Evolutionary conservation across 2,329 filamentous ascomycete species (phyloP), one percentile per base, ranked within the genome.

Genomic region (Sclerotinia glacialis): DNA sequence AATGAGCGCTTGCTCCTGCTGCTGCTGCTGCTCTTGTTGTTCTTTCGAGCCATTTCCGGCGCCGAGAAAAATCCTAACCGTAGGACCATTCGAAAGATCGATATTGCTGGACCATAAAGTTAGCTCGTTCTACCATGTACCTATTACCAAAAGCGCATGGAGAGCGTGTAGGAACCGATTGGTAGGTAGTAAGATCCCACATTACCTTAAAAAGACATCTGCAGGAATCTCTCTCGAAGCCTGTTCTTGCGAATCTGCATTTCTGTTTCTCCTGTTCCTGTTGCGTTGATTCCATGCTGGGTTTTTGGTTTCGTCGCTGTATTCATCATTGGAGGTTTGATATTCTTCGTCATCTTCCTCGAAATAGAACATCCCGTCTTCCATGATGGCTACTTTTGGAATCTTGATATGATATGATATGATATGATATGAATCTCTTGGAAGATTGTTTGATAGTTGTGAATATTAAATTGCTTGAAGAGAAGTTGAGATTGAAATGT

Each of bases 41-140:
- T 53, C 14, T 47, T 23, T 28, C 3, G 23, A 44, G 31, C 21
- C n/a, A 23, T 18, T 31, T 1, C 18, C 8, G 12, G 44, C 18
- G 21, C 50, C 42, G 6, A 71, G 53, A n/a, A 55, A n/a, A 28
- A 71, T 65, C 16, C 44, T 65, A 5, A 71, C 62, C 1, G 49
- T 63, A 14, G 66, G 62, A 2, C 64, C 54, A 0, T 37, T 40
- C 6, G 12, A 69, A 16, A 70, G 53, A 28, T 46, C 47, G 56
- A 53, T 23, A 18, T 53, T 66, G 7, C 56, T 66, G 8, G 21
- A 16, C 9, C 7, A 1, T n/a, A 6, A 9, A 18, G 21, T 65
- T 44, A 53, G 54, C 9, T 21, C 7, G 3, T 11, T 2, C 14
- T 18, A 3, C 37, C 2, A 37, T 0, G 6, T 14, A 0, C 3